phyloP scores from a whole-genome alignment of 129 eudicot genomes.

The Saposhnikovia divaricata region DNA sequence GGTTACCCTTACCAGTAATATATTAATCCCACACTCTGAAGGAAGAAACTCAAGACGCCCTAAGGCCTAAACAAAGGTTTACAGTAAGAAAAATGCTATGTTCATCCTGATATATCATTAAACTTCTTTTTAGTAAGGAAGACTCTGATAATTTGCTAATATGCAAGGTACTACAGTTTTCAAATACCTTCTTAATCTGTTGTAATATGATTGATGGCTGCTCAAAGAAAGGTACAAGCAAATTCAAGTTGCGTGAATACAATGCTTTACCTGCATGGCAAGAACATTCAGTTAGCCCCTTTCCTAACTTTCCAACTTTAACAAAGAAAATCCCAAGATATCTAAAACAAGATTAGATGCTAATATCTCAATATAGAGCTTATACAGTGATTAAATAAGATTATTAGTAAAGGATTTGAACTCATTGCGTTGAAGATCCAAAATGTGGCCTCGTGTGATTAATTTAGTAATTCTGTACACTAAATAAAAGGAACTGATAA shows the following conservation, averaged over 20 bases:
- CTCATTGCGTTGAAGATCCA: not conserved
- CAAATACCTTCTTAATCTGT: constrained; percentile 52
- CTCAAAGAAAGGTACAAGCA: constrained; percentile 89
- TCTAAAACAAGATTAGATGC: not conserved
- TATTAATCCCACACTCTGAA: not conserved
- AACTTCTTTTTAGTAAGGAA: not conserved
- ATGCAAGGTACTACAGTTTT: constrained; percentile 14
- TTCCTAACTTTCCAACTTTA: not conserved
- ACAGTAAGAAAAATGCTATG: not conserved
- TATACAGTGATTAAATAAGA: not conserved
- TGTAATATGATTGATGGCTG: constrained; percentile 60
- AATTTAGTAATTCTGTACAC: not conserved
- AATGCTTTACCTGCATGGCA: constrained; percentile 55
- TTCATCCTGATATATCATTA: not conserved
- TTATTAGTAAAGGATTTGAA: too few species aligned
- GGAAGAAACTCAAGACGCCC: too few species aligned
- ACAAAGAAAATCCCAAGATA: not conserved
- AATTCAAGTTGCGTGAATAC: constrained; percentile 80
- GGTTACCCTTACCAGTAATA: not conserved
- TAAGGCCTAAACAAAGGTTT: not conserved
- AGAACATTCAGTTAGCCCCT: constrained; percentile 11
- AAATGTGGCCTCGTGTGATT: not conserved
- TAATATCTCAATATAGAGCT: not conserved
- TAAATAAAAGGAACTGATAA: not conserved
- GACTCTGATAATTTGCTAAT: not conserved